Evolutionary conservation across 805 yeast species (phyloP).

Genomic region (Lipomyces chichibuensis): DNA sequence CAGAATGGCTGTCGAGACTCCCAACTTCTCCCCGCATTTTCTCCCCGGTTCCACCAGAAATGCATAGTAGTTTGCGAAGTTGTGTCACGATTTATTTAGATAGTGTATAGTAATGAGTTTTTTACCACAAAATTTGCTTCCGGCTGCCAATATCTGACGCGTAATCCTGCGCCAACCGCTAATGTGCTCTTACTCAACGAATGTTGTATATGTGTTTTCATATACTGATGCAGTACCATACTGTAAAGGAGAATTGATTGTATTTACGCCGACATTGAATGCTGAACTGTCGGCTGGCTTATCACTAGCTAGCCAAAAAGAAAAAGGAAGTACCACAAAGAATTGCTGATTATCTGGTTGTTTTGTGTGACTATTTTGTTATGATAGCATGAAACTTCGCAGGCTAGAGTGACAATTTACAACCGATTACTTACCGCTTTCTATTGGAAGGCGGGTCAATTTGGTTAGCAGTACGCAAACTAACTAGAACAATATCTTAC

Average conservation of each 20-base stretch:
- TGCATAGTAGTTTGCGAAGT: neutral
- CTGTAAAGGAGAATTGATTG: neutral
- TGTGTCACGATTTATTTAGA: neutral
- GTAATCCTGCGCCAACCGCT: neutral
- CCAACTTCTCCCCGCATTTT: neutral
- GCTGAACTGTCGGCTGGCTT: neutral
- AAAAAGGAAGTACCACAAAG: neutral
- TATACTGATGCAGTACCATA: neutral
- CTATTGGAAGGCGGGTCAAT: neutral
- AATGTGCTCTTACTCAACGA: neutral
- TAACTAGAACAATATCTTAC: neutral
- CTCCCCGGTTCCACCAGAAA: neutral
- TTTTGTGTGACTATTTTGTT: neutral
- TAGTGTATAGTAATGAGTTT: too few species aligned
- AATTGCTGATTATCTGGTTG: neutral
- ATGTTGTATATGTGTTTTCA: neutral
- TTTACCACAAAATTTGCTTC: too few species aligned
- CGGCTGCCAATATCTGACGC: too few species aligned
- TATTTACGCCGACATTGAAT: neutral
- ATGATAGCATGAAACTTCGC: neutral
- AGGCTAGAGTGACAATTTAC: neutral
- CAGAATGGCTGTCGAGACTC: neutral
- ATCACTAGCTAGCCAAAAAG: too few species aligned
- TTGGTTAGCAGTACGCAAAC: neutral
- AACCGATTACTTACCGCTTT: neutral